Percentiles rank a stretch among this genome's conserved stretches.
These are phyloP conservation scores for Durio zibethinus DNA, from an alignment of 345 rosid species.

Conservation along the genomic window DNA sequence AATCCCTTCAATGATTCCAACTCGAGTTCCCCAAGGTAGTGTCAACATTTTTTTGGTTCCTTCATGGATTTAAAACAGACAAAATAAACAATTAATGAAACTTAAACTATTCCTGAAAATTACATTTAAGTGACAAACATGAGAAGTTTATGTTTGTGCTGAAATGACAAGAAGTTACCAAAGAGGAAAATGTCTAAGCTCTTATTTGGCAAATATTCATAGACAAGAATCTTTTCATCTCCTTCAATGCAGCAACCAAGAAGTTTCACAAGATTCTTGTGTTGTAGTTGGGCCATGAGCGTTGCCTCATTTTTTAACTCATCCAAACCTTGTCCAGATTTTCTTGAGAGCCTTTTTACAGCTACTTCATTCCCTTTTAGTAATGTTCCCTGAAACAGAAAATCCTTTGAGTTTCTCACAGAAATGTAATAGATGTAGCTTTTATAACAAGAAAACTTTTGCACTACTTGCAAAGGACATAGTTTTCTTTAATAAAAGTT, in stretches of 20 bases:
- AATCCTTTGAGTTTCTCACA: neutral
- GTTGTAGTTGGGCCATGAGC: constrained; percentile 8
- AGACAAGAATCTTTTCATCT: constrained; percentile 3
- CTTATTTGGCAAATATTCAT: constrained; percentile 1
- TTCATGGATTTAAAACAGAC: neutral
- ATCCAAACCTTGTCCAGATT: neutral
- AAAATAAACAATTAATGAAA: neutral
- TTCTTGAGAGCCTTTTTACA: constrained; percentile 5
- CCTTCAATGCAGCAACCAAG: constrained; percentile 11
- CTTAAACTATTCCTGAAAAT: neutral
- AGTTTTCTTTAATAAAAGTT: too few species aligned
- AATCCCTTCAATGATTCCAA: constrained; percentile 26
- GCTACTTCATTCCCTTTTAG: constrained; percentile 1
- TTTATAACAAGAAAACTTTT: too few species aligned
- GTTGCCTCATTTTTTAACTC: neutral
- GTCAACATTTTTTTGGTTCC: neutral
- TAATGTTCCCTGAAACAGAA: neutral
- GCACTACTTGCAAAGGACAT: too few species aligned
- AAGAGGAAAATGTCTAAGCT: constrained; percentile 3
- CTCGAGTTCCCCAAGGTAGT: constrained; percentile 18
- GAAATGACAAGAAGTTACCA: neutral
- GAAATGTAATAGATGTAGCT: too few species aligned
- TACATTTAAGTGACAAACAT: neutral
- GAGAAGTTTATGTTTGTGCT: neutral
- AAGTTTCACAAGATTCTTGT: constrained; percentile 6